Conservation (phyloP, 2,329 filamentous ascomycete genomes). For the Mycogone perniciosa region DNA sequence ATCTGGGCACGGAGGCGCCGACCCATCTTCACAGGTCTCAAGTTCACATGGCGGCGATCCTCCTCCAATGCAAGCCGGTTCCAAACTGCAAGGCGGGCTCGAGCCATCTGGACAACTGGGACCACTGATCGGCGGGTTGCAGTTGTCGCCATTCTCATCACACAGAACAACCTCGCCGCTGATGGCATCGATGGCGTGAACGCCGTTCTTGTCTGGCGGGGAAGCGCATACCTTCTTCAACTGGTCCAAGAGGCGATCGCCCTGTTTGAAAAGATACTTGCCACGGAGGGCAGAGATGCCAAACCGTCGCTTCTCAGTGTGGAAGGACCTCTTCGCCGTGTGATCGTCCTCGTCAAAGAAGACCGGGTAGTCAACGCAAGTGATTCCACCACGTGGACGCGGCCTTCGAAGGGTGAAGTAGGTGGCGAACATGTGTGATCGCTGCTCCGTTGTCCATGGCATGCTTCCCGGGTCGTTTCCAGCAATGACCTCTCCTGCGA, state of each 20-base stretch:
- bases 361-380: background rate
- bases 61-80: background rate
- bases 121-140: background rate
- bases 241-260: background rate
- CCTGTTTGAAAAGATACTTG: background rate
- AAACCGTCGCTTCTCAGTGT: background rate
- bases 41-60: background rate
- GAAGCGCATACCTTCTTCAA: constrained; percentile 1
- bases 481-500: background rate
- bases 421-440: background rate
- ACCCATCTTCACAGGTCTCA: background rate
- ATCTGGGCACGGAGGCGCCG: background rate
- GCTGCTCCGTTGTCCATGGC: constrained; percentile 1
- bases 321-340: background rate
- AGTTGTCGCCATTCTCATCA: background rate
- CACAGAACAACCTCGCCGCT: background rate
- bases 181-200: background rate
- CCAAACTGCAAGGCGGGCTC: background rate
- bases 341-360: background rate
- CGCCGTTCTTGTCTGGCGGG: background rate
- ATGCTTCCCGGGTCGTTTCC: background rate
- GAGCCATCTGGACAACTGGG: background rate
- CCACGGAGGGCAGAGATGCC: background rate
- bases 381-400: background rate
- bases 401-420: background rate